Evolutionary conservation across 495 filamentous ascomycete genomes (phyloP).

Genomic region (Opeltia flavorubescens): DNA sequence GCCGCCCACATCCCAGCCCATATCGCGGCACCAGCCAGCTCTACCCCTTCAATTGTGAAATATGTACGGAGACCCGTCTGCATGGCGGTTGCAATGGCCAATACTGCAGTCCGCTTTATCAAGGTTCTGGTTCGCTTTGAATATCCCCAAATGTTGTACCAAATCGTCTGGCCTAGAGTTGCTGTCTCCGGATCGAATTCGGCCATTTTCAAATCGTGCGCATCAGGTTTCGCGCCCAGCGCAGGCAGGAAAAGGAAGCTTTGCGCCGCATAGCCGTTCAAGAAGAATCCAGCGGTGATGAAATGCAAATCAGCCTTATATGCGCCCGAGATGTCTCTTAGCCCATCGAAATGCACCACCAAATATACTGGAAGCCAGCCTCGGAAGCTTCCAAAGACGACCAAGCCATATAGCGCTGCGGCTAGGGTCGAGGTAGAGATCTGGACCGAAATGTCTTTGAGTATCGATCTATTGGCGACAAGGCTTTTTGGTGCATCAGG

Average conservation of each 20-base stretch:
- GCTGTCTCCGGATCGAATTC: constrained; percentile 39
- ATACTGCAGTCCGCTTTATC: constrained; percentile 44
- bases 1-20: constrained; percentile 61
- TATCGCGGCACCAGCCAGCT: constrained; percentile 47
- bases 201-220: constrained; percentile 19
- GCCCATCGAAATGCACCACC: constrained; percentile 52
- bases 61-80: constrained; percentile 54
- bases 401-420: constrained; percentile 50
- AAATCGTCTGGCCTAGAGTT: constrained; percentile 43
- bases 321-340: constrained; percentile 48
- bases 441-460: constrained; percentile 49
- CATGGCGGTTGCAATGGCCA: constrained; percentile 38
- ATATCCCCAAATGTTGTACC: constrained; percentile 47
- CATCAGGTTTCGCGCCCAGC: constrained; percentile 27
- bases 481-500: constrained; percentile 25
- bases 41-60: constrained; percentile 49
- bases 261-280: constrained; percentile 50
- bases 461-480: constrained; percentile 52
- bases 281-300: constrained; percentile 41
- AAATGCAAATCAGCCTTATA: constrained; percentile 34
- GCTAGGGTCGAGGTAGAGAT: constrained; percentile 50
- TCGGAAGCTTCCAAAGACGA: constrained; percentile 46
- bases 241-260: constrained; percentile 66
- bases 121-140: constrained; percentile 50
- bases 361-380: constrained; percentile 53